Evolutionary conservation across 2,329 filamentous ascomycete species (phyloP), one percentile per base, ranked within the genome.

Genomic region (Cercospora citrullina): DNA sequence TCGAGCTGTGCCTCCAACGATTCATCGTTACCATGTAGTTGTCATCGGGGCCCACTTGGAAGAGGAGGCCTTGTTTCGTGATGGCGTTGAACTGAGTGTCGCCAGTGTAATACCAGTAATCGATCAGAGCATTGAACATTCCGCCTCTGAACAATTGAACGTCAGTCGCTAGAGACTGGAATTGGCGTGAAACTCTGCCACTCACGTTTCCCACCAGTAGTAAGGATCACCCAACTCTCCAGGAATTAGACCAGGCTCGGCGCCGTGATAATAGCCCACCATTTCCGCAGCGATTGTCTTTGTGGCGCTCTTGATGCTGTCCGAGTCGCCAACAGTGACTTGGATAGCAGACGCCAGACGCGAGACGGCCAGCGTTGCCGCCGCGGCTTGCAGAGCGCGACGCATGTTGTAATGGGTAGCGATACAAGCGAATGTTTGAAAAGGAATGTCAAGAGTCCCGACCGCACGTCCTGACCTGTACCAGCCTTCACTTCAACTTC

Each of bases 191-290:
- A 1, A 8, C 10, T 16, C n/a, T n/a, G 5, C 6, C 31, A 59
- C 75, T 58, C 72, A 70, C 16, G 86, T 87, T 75, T 91, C 87
- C 89, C 89, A 92, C 89, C 89, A 92, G 82, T 91, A 91, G 76
- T 89, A 90, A 69, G 89, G 89, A 30, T 84, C 77, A 1, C 87
- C 87, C 45, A 93, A 79, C 65, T 84, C 79, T 53, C 85, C 85
- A 4, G 84, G 84, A 30, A 82, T 82, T 10, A 80, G 78, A 6
- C 83, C 83, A 1, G 84, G 81, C 45, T 81, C 75, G 67, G 86
- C 85, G 14, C 85, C 85, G 31, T 79, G 78, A 73, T 87, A 87
- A 70, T 83, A 84, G n/a, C 74, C 73, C 77, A 86, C 83, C 78
- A 86, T 81, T 39, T 82, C 83, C 64, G 81, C 78, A 5, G 83